Evolutionary conservation across 1,284 basidiomycete species (phyloP).

Genomic region (Fomes fomentarius): DNA sequence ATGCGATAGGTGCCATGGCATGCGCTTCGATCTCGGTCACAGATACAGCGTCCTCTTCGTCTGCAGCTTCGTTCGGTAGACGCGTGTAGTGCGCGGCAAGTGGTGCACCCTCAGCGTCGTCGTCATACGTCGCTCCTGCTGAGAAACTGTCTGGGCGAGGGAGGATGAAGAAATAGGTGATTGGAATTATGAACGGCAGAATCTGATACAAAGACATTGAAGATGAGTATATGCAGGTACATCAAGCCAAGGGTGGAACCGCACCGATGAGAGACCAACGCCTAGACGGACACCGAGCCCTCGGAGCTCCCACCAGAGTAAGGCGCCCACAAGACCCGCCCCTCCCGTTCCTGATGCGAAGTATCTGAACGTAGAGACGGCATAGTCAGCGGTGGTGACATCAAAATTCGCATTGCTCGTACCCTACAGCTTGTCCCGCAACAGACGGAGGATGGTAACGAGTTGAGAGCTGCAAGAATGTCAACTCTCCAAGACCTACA

Average conservation of each 20-base stretch:
- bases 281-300: slow-evolving; percentile 84
- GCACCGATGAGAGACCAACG: slow-evolving; percentile 78
- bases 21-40: slow-evolving; percentile 1
- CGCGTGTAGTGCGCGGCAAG: slow-evolving; percentile 54
- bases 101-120: slow-evolving; percentile 35
- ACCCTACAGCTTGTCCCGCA: slow-evolving; percentile 75
- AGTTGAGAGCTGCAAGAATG: slow-evolving; percentile 93
- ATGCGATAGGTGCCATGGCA: slow-evolving; percentile 41
- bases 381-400: neutral
- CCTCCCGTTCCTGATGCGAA: slow-evolving; percentile 94
- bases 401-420: slow-evolving; percentile 19
- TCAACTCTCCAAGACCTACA: slow-evolving; percentile 88
- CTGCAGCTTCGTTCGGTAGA: slow-evolving; percentile 46
- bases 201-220: slow-evolving; percentile 53
- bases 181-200: slow-evolving; percentile 76
- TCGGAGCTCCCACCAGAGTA: slow-evolving; percentile 93
- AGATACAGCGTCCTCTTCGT: slow-evolving; percentile 14
- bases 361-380: slow-evolving; percentile 48
- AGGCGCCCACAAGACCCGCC: slow-evolving; percentile 91
- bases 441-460: slow-evolving; percentile 74
- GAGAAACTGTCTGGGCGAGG: slow-evolving; percentile 59
- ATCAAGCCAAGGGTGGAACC: slow-evolving; percentile 26
- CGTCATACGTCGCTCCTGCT: slow-evolving; percentile 37
- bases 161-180: slow-evolving; percentile 76
- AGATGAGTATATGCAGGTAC: neutral